phyloP scores from a whole-genome alignment of 83 land plant species.

The Larix sibirica region DNA sequence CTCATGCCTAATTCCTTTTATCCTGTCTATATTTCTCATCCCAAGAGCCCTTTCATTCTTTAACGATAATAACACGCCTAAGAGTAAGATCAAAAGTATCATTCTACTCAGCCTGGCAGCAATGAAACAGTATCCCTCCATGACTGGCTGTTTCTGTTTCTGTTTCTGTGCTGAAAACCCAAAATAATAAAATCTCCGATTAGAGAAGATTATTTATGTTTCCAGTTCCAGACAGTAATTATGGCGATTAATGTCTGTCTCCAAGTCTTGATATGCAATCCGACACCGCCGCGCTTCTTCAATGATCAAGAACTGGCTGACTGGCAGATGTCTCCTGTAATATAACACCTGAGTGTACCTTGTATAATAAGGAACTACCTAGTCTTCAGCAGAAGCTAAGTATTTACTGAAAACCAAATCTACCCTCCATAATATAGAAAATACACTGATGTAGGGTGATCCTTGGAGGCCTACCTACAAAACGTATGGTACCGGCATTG shows the following conservation, averaged over 20 bases:
- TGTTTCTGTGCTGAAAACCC: background rate
- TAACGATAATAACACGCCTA: background rate
- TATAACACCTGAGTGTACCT: background rate
- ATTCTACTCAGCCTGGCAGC: background rate
- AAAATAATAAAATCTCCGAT: background rate
- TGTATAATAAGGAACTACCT: conserved; percentile 4
- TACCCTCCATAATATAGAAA: background rate
- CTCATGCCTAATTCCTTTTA: background rate
- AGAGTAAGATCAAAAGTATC: background rate
- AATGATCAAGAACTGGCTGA: background rate
- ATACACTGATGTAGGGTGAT: background rate
- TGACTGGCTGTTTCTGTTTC: background rate
- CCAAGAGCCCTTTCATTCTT: background rate
- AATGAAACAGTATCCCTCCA: background rate
- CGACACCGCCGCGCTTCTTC: too few relatives aligned
- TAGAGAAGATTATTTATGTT: background rate
- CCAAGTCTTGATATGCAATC: too few relatives aligned
- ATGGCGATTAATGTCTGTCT: too few relatives aligned
- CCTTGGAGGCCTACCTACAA: conserved; percentile 4
- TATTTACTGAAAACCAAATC: conserved; percentile 12
- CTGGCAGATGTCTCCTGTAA: background rate
- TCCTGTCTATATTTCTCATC: background rate
- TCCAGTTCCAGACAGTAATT: too few relatives aligned
- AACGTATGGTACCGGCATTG: background rate
- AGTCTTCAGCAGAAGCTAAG: background rate